Conservation (phyloP, 176 grass and related monocot genomes). For the Zoysia japonica region DNA sequence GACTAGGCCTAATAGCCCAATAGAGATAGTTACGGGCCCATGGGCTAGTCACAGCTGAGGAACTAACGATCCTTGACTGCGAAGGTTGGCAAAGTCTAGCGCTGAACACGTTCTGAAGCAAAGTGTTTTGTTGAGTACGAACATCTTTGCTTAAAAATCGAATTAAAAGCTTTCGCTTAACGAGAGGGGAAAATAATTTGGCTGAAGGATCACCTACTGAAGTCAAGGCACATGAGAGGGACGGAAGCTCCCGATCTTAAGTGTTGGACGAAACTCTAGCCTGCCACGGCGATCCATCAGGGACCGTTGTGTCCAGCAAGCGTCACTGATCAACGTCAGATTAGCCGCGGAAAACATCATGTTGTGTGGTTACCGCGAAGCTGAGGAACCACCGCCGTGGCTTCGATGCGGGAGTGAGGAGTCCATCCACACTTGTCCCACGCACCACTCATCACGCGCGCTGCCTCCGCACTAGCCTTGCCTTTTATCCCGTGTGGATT, state of each 20-base stretch:
- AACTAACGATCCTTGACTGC: background rate
- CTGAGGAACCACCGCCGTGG: background rate
- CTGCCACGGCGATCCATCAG: too few species aligned
- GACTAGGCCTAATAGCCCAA: background rate
- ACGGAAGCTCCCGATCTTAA: background rate
- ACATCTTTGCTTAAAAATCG: background rate
- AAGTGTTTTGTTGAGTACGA: conserved; percentile 13
- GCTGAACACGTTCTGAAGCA: background rate
- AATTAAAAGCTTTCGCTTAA: background rate
- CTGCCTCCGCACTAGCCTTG: background rate
- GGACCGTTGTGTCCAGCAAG: too few species aligned
- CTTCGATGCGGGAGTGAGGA: too few species aligned
- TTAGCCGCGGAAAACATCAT: background rate
- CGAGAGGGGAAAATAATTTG: background rate
- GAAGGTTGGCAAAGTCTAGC: background rate
- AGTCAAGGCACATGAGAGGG: background rate
- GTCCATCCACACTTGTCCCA: background rate
- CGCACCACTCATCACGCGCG: background rate
- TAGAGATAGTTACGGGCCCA: background rate
- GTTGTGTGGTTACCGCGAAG: background rate
- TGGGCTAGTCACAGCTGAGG: background rate
- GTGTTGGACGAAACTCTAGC: too few species aligned
- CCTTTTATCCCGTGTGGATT: background rate
- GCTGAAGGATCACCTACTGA: background rate
- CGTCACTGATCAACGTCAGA: background rate